These are phyloP conservation scores for Fusarium sp. DNA, from an alignment of 2,329 filamentous ascomycete genomes.

Conservation along the genomic window DNA sequence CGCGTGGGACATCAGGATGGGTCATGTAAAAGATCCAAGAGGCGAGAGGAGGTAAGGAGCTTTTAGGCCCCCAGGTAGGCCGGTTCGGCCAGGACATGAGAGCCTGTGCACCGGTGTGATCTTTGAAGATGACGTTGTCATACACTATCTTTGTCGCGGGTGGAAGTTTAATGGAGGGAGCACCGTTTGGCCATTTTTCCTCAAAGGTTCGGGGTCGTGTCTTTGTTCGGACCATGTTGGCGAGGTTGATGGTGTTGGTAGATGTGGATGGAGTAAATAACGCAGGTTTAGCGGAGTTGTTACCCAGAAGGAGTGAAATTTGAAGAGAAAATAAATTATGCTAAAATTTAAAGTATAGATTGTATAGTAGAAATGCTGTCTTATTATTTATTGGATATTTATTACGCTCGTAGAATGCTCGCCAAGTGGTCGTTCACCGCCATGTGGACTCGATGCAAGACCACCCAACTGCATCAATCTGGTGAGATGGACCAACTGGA, in stretches of 20 bases:
- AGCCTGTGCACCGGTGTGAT: not conserved
- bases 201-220: not conserved
- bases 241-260: not conserved
- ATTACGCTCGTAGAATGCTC: no score
- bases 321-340: no score
- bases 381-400: no score
- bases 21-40: conserved; percentile 2
- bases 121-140: not conserved
- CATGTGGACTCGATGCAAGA: no score
- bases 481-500: no score
- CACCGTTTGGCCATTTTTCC: not conserved
- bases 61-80: no score
- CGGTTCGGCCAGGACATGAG: not conserved
- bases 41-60: not conserved
- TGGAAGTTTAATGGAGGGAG: not conserved
- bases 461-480: no score
- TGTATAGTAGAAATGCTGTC: no score
- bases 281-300: no score
- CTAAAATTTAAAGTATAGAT: no score
- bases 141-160: not conserved
- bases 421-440: no score
- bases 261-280: not conserved
- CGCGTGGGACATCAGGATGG: not conserved
- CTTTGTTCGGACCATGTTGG: not conserved
- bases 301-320: no score